Evolutionary conservation across 805 yeast species (phyloP), one percentile per base, ranked within the genome.

Genomic region (Cyberlindnera sargentensis): DNA sequence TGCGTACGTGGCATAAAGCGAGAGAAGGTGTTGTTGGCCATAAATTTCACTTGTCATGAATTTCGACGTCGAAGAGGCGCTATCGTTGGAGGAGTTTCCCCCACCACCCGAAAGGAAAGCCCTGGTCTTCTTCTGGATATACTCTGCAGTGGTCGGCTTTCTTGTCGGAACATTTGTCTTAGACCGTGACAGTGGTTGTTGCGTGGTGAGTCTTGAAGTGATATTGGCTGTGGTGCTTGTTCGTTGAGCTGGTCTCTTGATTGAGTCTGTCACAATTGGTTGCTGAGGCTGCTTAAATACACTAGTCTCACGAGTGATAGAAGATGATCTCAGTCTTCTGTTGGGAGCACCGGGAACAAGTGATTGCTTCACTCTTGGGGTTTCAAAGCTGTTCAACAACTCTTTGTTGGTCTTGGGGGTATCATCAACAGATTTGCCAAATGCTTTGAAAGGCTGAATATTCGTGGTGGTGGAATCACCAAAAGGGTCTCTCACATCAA

Each of bases 1-100:
- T 4, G 84, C 87, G 51, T 81, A 70, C 7, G 68, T 63, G 2
- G 73, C 64, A 53, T 78, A 80, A 7, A 81, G 59, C 6, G 65
- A 61, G 33, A 72, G 60, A 28, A 80, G 53, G 48, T 71, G 71
- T 34, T 66, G 64, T 39, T 75, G 76, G 2, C 61, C 63, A 34
- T 50, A 45, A 15, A 54, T 57, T 33, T 58, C 61, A 36, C 51
- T 47, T 3, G 48, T 48, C 27, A 48, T 20, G 35, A 39, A 52
- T 9, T 49, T 51, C 20, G 42, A 40, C 9, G 20, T 6, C 15
- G 50, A 46, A 26, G 56, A 43, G 10, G 35, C 38, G n/a, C 36
- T 35, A 2, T 43, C 48, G 5, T 38, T 32, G 5, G 56, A 41
- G 2, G 44, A 8, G 10, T 8, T 9, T 6, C 15, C 26, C 11